Conservation (phyloP, 129 eudicot species). For the Centaurea solstitialis region DNA sequence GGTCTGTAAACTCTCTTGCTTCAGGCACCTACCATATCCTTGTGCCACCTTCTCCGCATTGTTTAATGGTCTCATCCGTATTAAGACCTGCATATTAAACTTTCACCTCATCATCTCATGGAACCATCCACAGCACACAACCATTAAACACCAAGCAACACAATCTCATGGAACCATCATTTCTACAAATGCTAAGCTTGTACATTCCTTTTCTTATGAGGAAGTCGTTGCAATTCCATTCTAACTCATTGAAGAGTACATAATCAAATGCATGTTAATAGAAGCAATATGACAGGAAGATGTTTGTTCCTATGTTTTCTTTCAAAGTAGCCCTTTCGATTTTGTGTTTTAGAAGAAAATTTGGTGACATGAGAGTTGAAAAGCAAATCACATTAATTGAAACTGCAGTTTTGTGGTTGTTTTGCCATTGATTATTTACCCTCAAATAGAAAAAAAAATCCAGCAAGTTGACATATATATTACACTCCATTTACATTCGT, state of each 20-base stretch:
- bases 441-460: neutral
- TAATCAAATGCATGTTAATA: neutral
- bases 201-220: neutral
- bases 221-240: neutral
- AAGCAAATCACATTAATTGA: neutral
- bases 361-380: neutral
- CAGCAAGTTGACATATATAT: neutral
- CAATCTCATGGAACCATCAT: neutral
- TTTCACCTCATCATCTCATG: neutral
- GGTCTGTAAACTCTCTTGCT: constrained; percentile 81
- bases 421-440: constrained; percentile 11
- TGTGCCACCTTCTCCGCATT: constrained; percentile 61
- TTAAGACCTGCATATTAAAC: constrained; percentile 50
- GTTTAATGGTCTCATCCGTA: constrained; percentile 78
- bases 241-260: neutral
- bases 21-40: constrained; percentile 69
- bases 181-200: neutral
- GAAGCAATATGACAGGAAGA: constrained; percentile 8
- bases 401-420: constrained; percentile 10
- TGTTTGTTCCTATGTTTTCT: neutral
- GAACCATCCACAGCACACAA: neutral
- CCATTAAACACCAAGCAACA: neutral
- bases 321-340: neutral
- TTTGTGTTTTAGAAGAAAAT: neutral
- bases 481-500: neutral